phyloP scores from a whole-genome alignment of 2,329 filamentous ascomycete genomes.

The Aspergillus awamori region DNA sequence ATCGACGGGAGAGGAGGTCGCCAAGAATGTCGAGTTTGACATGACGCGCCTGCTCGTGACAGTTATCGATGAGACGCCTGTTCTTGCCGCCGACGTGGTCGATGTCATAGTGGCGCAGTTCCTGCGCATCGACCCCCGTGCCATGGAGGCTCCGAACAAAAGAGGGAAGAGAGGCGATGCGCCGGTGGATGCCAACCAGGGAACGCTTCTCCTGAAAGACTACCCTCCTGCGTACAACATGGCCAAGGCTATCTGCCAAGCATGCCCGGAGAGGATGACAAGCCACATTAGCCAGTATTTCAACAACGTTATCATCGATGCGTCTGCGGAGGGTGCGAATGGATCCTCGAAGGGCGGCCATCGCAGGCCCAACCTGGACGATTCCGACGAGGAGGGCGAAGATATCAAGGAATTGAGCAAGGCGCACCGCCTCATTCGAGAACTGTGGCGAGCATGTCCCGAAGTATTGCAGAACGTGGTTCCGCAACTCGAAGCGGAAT shows the following conservation, averaged over 20 bases:
- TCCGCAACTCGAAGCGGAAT: conserved; percentile 87
- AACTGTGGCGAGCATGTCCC: conserved; percentile 91
- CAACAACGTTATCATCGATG: conserved; percentile 92
- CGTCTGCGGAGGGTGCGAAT: conserved; percentile 63
- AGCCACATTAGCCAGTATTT: conserved; percentile 95
- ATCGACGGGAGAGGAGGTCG: conserved; percentile 76
- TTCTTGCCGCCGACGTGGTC: conserved; percentile 77
- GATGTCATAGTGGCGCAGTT: conserved; percentile 97
- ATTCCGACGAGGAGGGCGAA: conserved; percentile 71
- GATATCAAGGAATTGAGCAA: conserved; percentile 87
- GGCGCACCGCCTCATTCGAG: conserved; percentile 83
- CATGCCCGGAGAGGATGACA: conserved; percentile 89
- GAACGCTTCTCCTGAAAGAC: conserved; percentile 80
- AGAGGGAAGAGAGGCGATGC: conserved; percentile 57
- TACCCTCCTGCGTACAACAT: conserved; percentile 93
- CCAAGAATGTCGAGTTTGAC: conserved; percentile 91
- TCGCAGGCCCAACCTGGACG: conserved; percentile 56
- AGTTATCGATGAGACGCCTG: conserved; percentile 81
- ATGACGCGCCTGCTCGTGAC: conserved; percentile 84
- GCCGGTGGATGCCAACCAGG: conserved; percentile 73
- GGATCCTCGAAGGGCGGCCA: conserved; percentile 48
- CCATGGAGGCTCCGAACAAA: conserved; percentile 55
- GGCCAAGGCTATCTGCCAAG: conserved; percentile 91
- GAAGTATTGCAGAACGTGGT: conserved; percentile 89
- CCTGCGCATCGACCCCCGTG: conserved; percentile 76